These are phyloP conservation scores for Daldinia sp. DNA, from an alignment of 2,329 filamentous ascomycete species.

Conservation along the genomic window DNA sequence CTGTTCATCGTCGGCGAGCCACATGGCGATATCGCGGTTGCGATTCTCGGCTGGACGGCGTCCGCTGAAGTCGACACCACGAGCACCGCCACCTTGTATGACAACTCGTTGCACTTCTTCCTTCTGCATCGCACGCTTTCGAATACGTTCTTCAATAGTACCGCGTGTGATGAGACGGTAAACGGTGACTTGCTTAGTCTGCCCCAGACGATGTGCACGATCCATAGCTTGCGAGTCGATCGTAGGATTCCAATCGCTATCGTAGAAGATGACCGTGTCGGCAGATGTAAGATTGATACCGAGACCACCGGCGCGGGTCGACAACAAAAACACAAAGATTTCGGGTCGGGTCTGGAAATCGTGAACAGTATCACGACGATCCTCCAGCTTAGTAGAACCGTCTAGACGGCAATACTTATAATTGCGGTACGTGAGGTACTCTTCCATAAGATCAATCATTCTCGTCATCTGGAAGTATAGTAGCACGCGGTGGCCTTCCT, in stretches of 20 bases:
- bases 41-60: constrained; percentile 87
- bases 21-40: constrained; percentile 98
- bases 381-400: constrained; percentile 96
- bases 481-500: constrained; percentile 90
- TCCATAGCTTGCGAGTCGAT: constrained; percentile 99
- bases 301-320: constrained; percentile 94
- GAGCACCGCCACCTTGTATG: constrained; percentile 88
- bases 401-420: constrained; percentile 98
- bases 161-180: constrained; percentile 97
- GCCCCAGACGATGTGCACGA: constrained; percentile 94
- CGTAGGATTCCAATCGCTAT: constrained; percentile 99
- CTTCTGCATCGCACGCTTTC: constrained; percentile 96
- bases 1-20: constrained; percentile 97
- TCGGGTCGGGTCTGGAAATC: constrained; percentile 96
- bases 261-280: constrained; percentile 99
- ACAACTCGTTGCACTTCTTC: constrained; percentile 98
- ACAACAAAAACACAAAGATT: constrained; percentile 97
- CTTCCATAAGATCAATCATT: constrained; percentile 99
- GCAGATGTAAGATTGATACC: constrained; percentile 97
- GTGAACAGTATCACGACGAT: constrained; percentile 93
- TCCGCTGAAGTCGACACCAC: constrained; percentile 96
- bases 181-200: constrained; percentile 95
- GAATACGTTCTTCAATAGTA: constrained; percentile 97
- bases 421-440: constrained; percentile 98
- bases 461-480: constrained; percentile 99